Conservation (phyloP, 352 stramenopile species). For the Pythium aquatile region DNA sequence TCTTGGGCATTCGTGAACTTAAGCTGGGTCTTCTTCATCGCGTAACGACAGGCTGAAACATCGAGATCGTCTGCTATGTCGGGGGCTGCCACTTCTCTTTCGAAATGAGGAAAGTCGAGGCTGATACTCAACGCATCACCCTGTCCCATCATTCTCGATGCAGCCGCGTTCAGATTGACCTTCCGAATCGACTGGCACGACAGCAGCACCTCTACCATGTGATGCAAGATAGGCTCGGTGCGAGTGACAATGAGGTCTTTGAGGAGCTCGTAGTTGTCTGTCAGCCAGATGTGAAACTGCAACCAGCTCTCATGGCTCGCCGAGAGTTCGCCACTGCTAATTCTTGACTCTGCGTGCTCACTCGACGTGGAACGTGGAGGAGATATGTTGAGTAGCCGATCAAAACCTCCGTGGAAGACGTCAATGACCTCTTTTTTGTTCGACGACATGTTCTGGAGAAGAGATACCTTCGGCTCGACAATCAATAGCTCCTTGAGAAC, state of each 20-base stretch:
- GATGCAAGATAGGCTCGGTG: slow-evolving; percentile 58
- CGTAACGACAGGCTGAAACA: not conserved
- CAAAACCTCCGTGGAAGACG: slow-evolving; percentile 73
- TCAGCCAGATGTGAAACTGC: slow-evolving; percentile 81
- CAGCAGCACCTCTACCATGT: slow-evolving; percentile 54
- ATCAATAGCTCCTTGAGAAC: slow-evolving; percentile 78
- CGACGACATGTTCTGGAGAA: slow-evolving; percentile 67
- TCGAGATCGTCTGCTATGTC: not conserved
- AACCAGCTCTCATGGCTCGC: slow-evolving; percentile 59
- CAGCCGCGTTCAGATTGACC: slow-evolving; percentile 25
- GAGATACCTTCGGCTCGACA: slow-evolving; percentile 57
- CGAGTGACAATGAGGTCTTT: slow-evolving; percentile 66
- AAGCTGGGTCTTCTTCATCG: slow-evolving; percentile 19
- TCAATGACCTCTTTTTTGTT: slow-evolving; percentile 77
- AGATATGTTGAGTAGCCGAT: slow-evolving; percentile 54
- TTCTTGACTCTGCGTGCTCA: not conserved
- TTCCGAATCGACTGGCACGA: slow-evolving; percentile 49
- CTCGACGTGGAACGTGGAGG: slow-evolving; percentile 13
- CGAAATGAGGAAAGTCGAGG: slow-evolving; percentile 24
- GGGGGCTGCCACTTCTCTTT: not conserved
- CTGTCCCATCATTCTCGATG: slow-evolving; percentile 3
- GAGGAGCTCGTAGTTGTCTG: slow-evolving; percentile 55
- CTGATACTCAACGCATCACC: slow-evolving; percentile 27
- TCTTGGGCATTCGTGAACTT: slow-evolving; percentile 19
- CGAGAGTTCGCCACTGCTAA: slow-evolving; percentile 14